Evolutionary conservation across 352 stramenopile species (phyloP).

Genomic region (Phytophthora hibernalis): DNA sequence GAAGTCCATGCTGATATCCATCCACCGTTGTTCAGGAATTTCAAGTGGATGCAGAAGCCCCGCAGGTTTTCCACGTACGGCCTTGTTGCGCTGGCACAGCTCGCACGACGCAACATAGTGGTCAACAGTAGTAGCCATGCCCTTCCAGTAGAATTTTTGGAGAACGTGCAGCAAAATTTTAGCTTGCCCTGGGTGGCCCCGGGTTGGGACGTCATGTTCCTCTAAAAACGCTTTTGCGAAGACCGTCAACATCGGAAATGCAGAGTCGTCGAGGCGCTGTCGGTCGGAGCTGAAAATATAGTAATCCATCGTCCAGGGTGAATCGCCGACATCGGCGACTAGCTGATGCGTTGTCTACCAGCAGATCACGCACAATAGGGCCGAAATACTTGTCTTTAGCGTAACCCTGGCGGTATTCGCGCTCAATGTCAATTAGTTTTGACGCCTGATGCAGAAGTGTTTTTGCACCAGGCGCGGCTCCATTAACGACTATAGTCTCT

Average conservation of each 20-base stretch:
- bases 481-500: background rate
- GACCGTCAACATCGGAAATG: background rate
- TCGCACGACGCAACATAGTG: constrained; percentile 22
- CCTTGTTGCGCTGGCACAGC: constrained; percentile 17
- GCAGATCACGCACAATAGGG: background rate
- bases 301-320: background rate
- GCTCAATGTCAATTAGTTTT: background rate
- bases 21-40: constrained; percentile 13
- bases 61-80: background rate
- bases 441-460: background rate
- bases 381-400: background rate
- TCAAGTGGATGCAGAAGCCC: constrained; percentile 10
- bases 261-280: constrained; percentile 5
- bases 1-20: constrained; percentile 32
- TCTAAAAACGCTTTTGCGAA: constrained; percentile 11
- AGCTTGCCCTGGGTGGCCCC: constrained; percentile 7
- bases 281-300: constrained; percentile 10
- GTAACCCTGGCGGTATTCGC: background rate
- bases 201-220: constrained; percentile 1
- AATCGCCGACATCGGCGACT: constrained; percentile 8
- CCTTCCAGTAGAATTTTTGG: constrained; percentile 8
- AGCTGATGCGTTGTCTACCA: background rate
- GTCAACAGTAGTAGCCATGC: constrained; percentile 1
- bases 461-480: background rate
- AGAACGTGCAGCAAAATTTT: constrained; percentile 9